phyloP scores from a whole-genome alignment of 129 eudicot genomes.

The Pittosporum tobira region DNA sequence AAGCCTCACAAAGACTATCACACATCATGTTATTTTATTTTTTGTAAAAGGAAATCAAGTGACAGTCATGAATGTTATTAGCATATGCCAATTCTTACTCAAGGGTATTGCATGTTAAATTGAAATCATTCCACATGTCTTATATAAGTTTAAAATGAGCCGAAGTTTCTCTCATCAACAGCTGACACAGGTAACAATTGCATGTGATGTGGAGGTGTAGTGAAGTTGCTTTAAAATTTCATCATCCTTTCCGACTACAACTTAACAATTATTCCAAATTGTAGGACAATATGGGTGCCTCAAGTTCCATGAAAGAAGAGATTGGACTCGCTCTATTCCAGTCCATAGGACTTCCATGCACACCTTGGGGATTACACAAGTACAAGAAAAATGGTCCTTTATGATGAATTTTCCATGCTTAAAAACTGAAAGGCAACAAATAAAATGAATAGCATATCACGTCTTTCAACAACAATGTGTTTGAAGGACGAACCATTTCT shows the following conservation, averaged over 20 bases:
- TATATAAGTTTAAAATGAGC: neutral
- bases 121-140: neutral
- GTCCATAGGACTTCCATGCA: neutral
- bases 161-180: neutral
- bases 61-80: too few relatives aligned
- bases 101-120: too few relatives aligned
- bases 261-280: too few relatives aligned
- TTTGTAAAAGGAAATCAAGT: too few relatives aligned
- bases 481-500: slow-evolving; percentile 56
- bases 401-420: neutral
- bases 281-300: too few relatives aligned
- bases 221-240: neutral
- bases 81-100: neutral
- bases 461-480: neutral
- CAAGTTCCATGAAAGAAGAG: too few relatives aligned
- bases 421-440: neutral
- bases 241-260: neutral
- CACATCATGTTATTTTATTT: neutral
- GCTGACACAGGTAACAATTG: neutral
- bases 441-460: slow-evolving; percentile 5
- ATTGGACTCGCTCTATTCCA: too few relatives aligned
- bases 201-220: neutral
- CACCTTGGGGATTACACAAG: neutral
- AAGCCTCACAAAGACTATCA: neutral
- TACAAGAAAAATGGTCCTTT: neutral